Evolutionary conservation across 2,329 filamentous ascomycete species (phyloP), one percentile per base, ranked within the genome.

Genomic region (Fusarium decemcellulare): DNA sequence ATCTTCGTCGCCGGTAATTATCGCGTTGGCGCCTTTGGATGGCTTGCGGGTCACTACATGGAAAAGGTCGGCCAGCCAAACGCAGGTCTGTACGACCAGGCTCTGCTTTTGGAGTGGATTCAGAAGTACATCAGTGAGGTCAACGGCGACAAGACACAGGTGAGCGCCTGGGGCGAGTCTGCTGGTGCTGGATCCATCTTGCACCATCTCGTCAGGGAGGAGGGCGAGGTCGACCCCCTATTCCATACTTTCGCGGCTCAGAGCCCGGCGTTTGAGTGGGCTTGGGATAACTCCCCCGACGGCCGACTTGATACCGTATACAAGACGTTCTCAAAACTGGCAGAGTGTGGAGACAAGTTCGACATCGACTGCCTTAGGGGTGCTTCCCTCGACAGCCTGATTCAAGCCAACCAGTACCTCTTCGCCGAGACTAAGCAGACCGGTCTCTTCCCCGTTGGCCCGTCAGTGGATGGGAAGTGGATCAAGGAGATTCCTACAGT

Each of bases 1-100:
- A 84, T 86, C 16, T 84, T 83, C 51, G 79, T 86, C 6, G 72
- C 81, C 2, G 80, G 81, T 48, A 87, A 87, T 74, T 87, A 87
- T 66, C 79, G 85, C 15, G 72, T 84, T 4, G 84, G 84, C 12
- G 81, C 83, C 0, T 85, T 81, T 64, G 85, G 85, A 0, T 87
- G 81, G 61, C 77, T 86, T 1, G 81, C 81, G 6, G 84, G 83
- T 5, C 75, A 79, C 4, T 81, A 81, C 15, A 81, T 86, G 75
- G 79, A 85, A 62, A 63, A 72, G 2, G 74, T 79, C 5, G 83
- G 77, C 2, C 73, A 80, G 2, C 80, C 85, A 0, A 87, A 87
- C 65, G 81, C 81, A 6, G 81, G 75, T 0, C 57, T 83, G 36
- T 79, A 81, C 69, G 83, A 84, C 63, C 81, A 85, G 63, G 76